Base-by-base conservation (phyloP, 257 asterid species). In the Pogostemon cablin region DNA sequence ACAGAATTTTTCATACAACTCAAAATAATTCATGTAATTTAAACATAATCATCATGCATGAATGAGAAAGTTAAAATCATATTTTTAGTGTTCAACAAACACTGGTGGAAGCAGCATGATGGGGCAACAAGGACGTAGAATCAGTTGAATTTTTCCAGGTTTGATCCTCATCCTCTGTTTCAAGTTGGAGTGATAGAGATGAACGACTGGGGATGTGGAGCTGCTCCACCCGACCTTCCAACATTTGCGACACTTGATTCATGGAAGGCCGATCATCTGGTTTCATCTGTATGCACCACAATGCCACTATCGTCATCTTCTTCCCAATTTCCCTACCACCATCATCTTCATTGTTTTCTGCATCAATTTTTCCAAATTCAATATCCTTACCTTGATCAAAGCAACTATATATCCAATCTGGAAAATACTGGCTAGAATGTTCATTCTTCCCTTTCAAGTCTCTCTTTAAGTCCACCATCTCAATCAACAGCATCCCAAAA, bases 201-300 rank as follows among this genome's bases (percentile, higher is more conserved):
- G 78, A 74, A 11, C 32, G 63, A 0, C 64, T 48, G 9, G 86
- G 67, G 78, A 53, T 58, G 15, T 46, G 67, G 4, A 78, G 34
- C 34, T 9, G 46, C 10, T 70, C 80, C 6, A 42, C 72, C 15
- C 76, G 79, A 1, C 75, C 66, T 69, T 82, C 82, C 17, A 82
- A 71, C 86, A 82, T 82, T 6, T 76, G 81, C 39, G 70, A 57
- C 1, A 73, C 79, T 58, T 46, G 73, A 61, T 44, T 69, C 86
- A 76, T 82, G 3, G 86, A 62, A 4, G 86, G 86, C 0, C 84
- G 84, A 69, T 70, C 78, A 11, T 3, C 15, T 6, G 84, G 82
- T 52, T 15, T 65, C 80, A 71, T 67, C n/a, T 53, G 52, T 53
- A 67, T 52, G 53, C 72, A 67, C 72, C 72, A 67, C 9, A 67